These are phyloP conservation scores for Naganishia sp. DNA, from an alignment of 1,284 basidiomycete genomes.

Conservation along the genomic window DNA sequence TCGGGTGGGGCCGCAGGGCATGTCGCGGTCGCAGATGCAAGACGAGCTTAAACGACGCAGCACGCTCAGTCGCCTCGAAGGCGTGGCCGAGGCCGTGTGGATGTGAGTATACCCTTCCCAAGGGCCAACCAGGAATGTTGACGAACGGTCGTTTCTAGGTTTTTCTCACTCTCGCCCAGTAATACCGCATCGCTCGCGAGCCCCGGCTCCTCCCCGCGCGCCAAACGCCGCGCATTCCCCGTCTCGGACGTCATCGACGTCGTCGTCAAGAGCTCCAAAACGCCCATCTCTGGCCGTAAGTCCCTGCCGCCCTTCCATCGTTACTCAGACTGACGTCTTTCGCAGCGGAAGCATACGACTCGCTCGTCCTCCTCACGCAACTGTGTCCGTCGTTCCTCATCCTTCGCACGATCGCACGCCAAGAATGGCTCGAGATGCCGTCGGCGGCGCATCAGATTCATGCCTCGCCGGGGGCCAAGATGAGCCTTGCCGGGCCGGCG, in stretches of 20 bases:
- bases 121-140: not conserved
- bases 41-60: conserved; percentile 52
- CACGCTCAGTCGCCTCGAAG: conserved; percentile 51
- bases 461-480: conserved; percentile 26
- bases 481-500: conserved; percentile 34
- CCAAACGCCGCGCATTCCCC: conserved; percentile 48
- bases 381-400: conserved; percentile 54
- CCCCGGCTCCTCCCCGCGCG: conserved; percentile 23
- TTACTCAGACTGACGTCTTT: not conserved
- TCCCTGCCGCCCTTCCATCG: conserved; percentile 4
- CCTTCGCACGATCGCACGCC: conserved; percentile 43
- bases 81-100: conserved; percentile 54
- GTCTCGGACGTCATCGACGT: conserved; percentile 50
- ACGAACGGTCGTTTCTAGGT: conserved; percentile 34
- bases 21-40: conserved; percentile 41
- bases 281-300: conserved; percentile 51
- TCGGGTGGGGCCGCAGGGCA: conserved; percentile 3
- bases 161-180: conserved; percentile 47
- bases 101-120: conserved; percentile 44
- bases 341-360: conserved; percentile 52
- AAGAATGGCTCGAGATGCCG: conserved; percentile 55
- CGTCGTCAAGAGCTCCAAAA: conserved; percentile 54
- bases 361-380: conserved; percentile 48
- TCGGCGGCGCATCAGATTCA: conserved; percentile 35
- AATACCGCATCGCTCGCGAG: conserved; percentile 15